phyloP scores from a whole-genome alignment of 2,329 filamentous ascomycete species.

The Aspergillus puulaauensis region DNA sequence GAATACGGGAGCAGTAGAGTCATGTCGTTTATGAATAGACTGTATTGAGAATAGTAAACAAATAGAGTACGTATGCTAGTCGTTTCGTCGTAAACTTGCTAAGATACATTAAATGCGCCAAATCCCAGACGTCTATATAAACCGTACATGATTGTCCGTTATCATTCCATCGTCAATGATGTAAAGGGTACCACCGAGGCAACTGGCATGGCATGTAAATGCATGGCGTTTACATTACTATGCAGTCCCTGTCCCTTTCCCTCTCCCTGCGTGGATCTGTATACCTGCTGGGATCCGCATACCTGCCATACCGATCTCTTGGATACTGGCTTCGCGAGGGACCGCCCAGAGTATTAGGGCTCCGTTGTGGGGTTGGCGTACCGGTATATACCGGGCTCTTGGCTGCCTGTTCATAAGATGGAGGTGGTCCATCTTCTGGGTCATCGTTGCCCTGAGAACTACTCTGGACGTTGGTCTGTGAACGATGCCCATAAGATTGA shows the following conservation, averaged over 20 bases:
- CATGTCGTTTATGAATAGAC: not conserved
- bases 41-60: not conserved
- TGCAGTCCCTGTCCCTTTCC: constrained; percentile 43
- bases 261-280: constrained; percentile 30
- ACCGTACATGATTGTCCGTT: constrained; percentile 7
- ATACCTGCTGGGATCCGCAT: constrained; percentile 22
- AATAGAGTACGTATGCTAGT: not conserved
- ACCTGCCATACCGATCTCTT: constrained; percentile 16
- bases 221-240: constrained; percentile 38
- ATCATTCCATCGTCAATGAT: constrained; percentile 10
- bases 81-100: constrained; percentile 8
- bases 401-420: constrained; percentile 65
- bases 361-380: constrained; percentile 42
- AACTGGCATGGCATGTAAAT: not conserved
- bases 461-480: constrained; percentile 17
- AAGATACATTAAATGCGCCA: constrained; percentile 14
- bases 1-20: no score
- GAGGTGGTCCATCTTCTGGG: constrained; percentile 55
- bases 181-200: not conserved
- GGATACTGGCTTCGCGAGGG: constrained; percentile 21
- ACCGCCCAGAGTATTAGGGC: constrained; percentile 31
- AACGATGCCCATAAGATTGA: constrained; percentile 13
- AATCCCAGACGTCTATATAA: constrained; percentile 9
- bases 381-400: constrained; percentile 53
- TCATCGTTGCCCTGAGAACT: constrained; percentile 38